These are phyloP conservation scores for Helichrysum umbraculigerum DNA, from an alignment of 129 eudicot species.

Conservation along the genomic window DNA sequence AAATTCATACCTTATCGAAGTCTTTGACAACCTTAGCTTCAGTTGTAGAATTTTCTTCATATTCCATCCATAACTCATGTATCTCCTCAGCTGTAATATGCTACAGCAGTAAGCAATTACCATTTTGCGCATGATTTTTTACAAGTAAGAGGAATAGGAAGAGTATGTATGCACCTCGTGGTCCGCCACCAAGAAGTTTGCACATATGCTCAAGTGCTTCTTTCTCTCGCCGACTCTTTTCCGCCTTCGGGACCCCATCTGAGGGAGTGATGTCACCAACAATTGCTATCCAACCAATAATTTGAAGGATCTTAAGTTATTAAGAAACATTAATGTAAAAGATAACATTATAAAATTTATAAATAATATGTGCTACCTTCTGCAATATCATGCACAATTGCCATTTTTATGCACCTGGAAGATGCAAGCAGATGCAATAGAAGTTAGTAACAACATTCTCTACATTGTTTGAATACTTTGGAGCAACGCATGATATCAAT, in stretches of 20 bases:
- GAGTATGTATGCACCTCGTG: conserved; percentile 53
- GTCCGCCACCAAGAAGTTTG: conserved; percentile 88
- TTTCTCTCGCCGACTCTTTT: conserved; percentile 80
- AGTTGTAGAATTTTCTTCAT: conserved; percentile 75
- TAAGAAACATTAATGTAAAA: background rate
- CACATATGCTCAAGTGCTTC: conserved; percentile 96
- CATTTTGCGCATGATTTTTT: conserved; percentile 15
- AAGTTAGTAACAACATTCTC: background rate
- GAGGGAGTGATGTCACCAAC: conserved; percentile 96
- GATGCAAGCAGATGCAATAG: conserved; percentile 9
- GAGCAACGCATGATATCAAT: conserved; percentile 6
- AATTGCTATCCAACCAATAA: conserved; percentile 57
- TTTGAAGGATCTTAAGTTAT: conserved; percentile 7
- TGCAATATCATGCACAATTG: conserved; percentile 96
- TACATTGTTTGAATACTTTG: background rate
- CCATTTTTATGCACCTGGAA: conserved; percentile 92
- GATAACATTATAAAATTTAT: background rate
- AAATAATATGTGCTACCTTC: conserved; percentile 53
- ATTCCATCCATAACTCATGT: conserved; percentile 91
- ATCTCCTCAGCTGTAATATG: conserved; percentile 79
- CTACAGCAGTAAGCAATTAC: conserved; percentile 39
- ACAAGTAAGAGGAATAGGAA: background rate
- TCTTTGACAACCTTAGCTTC: conserved; percentile 98
- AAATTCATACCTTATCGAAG: conserved; percentile 78
- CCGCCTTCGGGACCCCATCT: conserved; percentile 85